These are phyloP conservation scores for Botryotinia convoluta DNA, from an alignment of 2,329 filamentous ascomycete species.

Conservation along the genomic window DNA sequence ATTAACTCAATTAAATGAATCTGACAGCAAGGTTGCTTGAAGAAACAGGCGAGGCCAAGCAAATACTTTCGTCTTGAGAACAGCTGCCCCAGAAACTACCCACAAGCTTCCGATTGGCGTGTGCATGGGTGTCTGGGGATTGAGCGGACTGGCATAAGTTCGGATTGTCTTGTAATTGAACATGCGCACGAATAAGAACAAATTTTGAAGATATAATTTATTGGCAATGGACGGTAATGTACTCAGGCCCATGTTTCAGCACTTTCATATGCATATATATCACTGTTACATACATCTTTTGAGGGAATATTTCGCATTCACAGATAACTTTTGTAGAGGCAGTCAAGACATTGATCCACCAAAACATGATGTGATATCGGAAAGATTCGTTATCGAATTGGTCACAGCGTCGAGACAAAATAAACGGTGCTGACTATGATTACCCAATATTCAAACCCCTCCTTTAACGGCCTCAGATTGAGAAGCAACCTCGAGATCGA, in stretches of 20 bases:
- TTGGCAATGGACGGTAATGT: neutral
- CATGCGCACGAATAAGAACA: constrained; percentile 2
- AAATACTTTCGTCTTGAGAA: constrained; percentile 7
- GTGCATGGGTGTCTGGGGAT: constrained; percentile 11
- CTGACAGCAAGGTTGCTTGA: neutral
- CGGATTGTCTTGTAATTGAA: neutral
- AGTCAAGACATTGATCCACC: neutral
- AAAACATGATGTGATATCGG: constrained; percentile 10
- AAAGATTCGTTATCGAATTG: constrained; percentile 1
- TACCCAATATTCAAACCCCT: neutral
- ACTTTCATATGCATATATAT: neutral
- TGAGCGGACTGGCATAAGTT: constrained; percentile 6
- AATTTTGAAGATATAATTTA: constrained; percentile 4
- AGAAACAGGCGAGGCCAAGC: constrained; percentile 10
- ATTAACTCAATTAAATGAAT: constrained; percentile 16
- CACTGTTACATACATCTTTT: neutral
- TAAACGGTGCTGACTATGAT: neutral
- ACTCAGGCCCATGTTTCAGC: neutral
- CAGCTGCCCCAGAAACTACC: constrained; percentile 14
- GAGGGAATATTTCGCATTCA: neutral
- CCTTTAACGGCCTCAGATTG: neutral
- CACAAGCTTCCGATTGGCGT: constrained; percentile 18
- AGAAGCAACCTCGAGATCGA: neutral
- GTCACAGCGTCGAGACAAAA: neutral
- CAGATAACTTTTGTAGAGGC: neutral